phyloP scores from a whole-genome alignment of 2,329 filamentous ascomycete species.

The Beauveria asiatica region DNA sequence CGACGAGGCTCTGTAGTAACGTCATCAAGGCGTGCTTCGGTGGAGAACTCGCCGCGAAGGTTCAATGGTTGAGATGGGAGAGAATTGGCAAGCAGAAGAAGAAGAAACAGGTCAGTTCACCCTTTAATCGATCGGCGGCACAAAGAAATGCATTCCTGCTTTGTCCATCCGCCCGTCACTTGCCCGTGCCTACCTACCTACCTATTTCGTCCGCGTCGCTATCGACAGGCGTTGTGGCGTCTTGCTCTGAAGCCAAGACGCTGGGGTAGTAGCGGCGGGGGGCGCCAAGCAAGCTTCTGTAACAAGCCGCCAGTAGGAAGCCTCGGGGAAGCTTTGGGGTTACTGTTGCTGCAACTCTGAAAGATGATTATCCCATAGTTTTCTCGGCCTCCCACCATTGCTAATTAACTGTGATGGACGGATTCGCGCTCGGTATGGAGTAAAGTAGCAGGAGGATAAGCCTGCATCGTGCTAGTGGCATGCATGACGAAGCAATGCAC shows the following conservation, averaged over 20 bases:
- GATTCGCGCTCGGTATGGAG: too few species aligned
- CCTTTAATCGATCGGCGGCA: not conserved
- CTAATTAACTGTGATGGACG: too few species aligned
- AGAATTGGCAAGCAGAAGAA: not conserved
- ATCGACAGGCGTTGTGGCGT: not conserved
- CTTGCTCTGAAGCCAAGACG: not conserved
- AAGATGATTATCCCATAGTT: too few species aligned
- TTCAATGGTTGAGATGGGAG: not conserved
- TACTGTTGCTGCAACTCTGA: not conserved
- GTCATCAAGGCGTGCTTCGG: not conserved
- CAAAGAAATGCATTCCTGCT: not conserved
- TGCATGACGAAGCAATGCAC: not conserved
- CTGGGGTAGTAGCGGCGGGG: not conserved
- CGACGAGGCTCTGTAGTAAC: not conserved
- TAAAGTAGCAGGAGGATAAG: too few species aligned
- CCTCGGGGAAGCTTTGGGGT: not conserved
- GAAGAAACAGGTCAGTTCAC: not conserved
- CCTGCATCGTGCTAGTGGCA: not conserved
- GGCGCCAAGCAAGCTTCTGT: not conserved
- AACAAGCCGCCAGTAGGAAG: not conserved
- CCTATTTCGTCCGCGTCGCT: not conserved
- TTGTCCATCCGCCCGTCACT: not conserved
- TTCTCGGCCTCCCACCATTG: too few species aligned
- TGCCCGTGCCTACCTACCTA: not conserved
- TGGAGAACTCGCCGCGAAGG: not conserved